A percentile compares a stretch with the other conserved stretches of the same genome.
These are phyloP conservation scores for Apiotrichum veenhuisii DNA, from an alignment of 1,284 basidiomycete species.

Conservation along the genomic window DNA sequence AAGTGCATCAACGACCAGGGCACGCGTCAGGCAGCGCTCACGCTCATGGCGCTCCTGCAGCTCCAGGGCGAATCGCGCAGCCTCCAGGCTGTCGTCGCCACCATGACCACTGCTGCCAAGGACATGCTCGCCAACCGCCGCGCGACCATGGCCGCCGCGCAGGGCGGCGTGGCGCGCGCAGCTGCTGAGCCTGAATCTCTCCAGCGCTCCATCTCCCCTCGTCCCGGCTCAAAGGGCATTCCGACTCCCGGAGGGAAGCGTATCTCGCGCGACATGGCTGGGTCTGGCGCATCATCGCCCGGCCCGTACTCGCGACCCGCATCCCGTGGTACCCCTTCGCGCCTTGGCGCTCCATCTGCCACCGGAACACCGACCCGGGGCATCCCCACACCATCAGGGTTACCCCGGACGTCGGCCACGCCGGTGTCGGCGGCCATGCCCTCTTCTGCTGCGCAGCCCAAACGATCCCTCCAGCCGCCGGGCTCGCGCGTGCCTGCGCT, in stretches of 20 bases:
- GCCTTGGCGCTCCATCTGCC: neutral
- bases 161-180: slow-evolving; percentile 20
- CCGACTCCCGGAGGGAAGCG: neutral
- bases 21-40: slow-evolving; percentile 43
- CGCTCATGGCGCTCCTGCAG: slow-evolving; percentile 47
- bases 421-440: neutral
- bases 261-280: neutral
- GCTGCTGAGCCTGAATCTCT: neutral
- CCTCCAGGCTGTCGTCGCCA: slow-evolving; percentile 36
- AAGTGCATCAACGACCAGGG: slow-evolving; percentile 59
- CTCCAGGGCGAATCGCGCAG: slow-evolving; percentile 40
- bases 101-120: slow-evolving; percentile 36
- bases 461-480: neutral
- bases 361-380: slow-evolving; percentile 8
- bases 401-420: slow-evolving; percentile 5
- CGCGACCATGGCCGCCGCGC: slow-evolving; percentile 37
- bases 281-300: neutral
- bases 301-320: slow-evolving; percentile 3
- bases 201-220: neutral
- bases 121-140: slow-evolving; percentile 47
- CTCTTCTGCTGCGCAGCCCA: too few species aligned
- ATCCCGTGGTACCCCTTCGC: slow-evolving; percentile 1
- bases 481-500: neutral
- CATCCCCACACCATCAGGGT: slow-evolving; percentile 13
- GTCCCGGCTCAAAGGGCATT: neutral